Base-by-base conservation (phyloP, 768 basidiomycete species). In the Boletus reticulatus region DNA sequence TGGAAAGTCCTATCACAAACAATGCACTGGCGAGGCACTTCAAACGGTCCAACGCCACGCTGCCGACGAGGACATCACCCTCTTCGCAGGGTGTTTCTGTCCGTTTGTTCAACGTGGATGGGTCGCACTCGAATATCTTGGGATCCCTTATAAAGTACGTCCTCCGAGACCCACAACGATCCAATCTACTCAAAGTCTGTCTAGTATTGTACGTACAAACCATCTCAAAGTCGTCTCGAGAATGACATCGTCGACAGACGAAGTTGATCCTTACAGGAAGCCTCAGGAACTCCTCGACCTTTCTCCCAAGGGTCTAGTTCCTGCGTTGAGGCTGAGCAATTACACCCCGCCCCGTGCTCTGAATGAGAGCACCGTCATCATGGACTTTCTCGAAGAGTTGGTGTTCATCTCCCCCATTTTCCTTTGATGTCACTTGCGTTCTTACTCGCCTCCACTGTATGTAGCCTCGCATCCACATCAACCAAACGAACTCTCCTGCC, bases 31-130 rank as follows among this genome's bases (percentile, higher is more conserved):
- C 12, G 64, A 62, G 7, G 89, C 89, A 0, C 72, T 86, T 19
- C 71, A 76, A 4, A 90, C 87, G 0, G 84, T 77, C 16, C 69
- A 81, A 22, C 70, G 66, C 0, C 88, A 88, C 38, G 54, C 67
- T 20, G 62, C 58, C 14, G 73, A 78, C 4, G 69, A 78, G 62
- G 79, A 84, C 50, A 82, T 88, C 57, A 85, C 81, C 1, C 75
- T 93, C 22, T 92, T 89, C 60, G 84, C 77, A 10, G 79, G 82
- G 50, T 89, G 87, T 65, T 89, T 89, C 64, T 91, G 89, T 66
- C 88, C 89, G 0, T 92, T 92, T 65, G 89, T 92, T 2, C 89
- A 92, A 68, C 78, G 91, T 16, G 88, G 82, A 3, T 94, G 92
- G 91, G 78, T 84, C 19, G 79, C 84, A 0, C 75, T 92, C 31